These are phyloP conservation scores for Pyrenophora graminea DNA, from an alignment of 2,329 filamentous ascomycete species.

Conservation along the genomic window DNA sequence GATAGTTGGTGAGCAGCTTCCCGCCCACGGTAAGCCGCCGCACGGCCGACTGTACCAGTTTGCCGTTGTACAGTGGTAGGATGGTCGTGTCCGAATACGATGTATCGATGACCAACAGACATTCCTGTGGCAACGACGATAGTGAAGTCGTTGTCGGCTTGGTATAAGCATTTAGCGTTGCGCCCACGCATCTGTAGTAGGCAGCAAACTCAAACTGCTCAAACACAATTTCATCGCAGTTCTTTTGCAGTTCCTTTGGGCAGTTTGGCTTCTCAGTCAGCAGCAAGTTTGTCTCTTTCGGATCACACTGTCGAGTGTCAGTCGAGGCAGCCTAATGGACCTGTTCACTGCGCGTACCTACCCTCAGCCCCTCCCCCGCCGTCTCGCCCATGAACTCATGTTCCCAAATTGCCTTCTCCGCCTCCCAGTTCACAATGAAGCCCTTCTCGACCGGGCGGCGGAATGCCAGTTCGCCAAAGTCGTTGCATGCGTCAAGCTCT, in stretches of 20 bases:
- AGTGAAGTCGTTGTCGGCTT: conserved; percentile 50
- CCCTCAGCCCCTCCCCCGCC: conserved; percentile 63
- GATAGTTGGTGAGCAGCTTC: conserved; percentile 89
- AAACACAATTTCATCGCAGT: conserved; percentile 95
- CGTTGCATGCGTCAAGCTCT: conserved; percentile 76
- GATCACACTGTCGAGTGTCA: conserved; percentile 62
- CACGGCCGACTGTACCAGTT: conserved; percentile 77
- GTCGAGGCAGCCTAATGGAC: background rate
- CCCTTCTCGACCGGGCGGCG: conserved; percentile 91
- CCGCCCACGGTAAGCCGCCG: conserved; percentile 88
- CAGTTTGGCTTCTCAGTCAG: conserved; percentile 86
- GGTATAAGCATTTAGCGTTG: conserved; percentile 80
- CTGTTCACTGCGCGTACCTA: conserved; percentile 35
- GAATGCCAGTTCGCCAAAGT: conserved; percentile 88
- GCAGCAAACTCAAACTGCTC: conserved; percentile 93
- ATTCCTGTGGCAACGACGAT: conserved; percentile 67
- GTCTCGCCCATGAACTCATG: conserved; percentile 80
- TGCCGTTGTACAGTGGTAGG: conserved; percentile 81
- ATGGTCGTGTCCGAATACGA: conserved; percentile 93
- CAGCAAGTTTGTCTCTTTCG: conserved; percentile 79
- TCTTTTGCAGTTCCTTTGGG: conserved; percentile 77
- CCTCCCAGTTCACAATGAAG: conserved; percentile 95
- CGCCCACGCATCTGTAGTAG: conserved; percentile 75
- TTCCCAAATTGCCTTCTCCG: conserved; percentile 94
- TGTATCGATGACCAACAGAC: conserved; percentile 85